Percentiles rank a stretch among this genome's conserved stretches.
These are phyloP conservation scores for Bacidia gigantensis DNA, from an alignment of 495 filamentous ascomycete species.

Conservation along the genomic window DNA sequence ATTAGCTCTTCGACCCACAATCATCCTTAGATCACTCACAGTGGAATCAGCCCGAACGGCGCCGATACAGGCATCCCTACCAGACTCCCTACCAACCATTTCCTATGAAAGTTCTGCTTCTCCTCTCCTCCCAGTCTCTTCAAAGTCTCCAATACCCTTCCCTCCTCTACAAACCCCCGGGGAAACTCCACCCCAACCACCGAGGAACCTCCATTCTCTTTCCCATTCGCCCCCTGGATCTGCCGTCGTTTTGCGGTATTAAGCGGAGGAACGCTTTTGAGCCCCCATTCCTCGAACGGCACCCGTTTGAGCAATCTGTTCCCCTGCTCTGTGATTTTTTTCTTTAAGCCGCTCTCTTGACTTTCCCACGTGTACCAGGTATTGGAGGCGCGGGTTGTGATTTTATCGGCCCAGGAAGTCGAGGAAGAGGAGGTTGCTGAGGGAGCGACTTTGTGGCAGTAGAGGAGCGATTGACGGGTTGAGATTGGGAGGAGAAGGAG, in stretches of 20 bases:
- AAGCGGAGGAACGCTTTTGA: slow-evolving; percentile 86
- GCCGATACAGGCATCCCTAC: slow-evolving; percentile 70
- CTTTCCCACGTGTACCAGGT: slow-evolving; percentile 83
- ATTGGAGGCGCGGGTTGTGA: slow-evolving; percentile 51
- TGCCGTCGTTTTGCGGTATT: slow-evolving; percentile 30
- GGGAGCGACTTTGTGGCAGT: slow-evolving; percentile 59
- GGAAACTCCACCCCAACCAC: slow-evolving; percentile 69
- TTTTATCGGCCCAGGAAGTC: slow-evolving; percentile 38
- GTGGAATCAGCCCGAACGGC: slow-evolving; percentile 66
- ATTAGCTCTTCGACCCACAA: background rate
- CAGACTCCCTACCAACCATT: slow-evolving; percentile 65
- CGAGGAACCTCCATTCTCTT: slow-evolving; percentile 48
- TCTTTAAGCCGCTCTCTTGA: slow-evolving; percentile 74
- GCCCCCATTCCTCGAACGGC: slow-evolving; percentile 91
- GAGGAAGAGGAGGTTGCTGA: slow-evolving; percentile 35
- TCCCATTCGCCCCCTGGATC: slow-evolving; percentile 17
- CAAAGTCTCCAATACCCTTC: slow-evolving; percentile 47
- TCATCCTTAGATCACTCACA: slow-evolving; percentile 43
- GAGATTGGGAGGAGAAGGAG: slow-evolving; percentile 93
- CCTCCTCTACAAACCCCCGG: slow-evolving; percentile 45
- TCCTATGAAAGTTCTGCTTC: slow-evolving; percentile 60
- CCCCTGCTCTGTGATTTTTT: slow-evolving; percentile 67
- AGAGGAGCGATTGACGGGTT: slow-evolving; percentile 78
- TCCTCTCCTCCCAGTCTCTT: slow-evolving; percentile 54
- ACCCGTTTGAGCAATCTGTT: slow-evolving; percentile 76